Conservation (phyloP, 2,329 filamentous ascomycete genomes). For the Myotisia sp. region DNA sequence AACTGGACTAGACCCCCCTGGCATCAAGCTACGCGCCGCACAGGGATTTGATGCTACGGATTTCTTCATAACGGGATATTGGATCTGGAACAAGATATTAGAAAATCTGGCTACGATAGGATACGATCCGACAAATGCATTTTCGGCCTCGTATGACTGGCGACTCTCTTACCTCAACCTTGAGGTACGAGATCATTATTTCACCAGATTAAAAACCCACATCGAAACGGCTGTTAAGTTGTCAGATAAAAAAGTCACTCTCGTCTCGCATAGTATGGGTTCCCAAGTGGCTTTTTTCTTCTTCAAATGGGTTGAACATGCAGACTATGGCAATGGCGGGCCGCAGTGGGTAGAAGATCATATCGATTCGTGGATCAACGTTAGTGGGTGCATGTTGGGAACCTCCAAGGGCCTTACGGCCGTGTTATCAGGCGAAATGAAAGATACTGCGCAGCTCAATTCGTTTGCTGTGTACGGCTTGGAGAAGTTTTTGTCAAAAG, state of each 20-base stretch:
- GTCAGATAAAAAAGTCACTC: constrained; percentile 61
- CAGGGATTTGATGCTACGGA: constrained; percentile 97
- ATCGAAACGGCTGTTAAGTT: constrained; percentile 72
- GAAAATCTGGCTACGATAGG: constrained; percentile 93
- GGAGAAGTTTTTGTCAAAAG: constrained; percentile 83
- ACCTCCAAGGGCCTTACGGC: constrained; percentile 83
- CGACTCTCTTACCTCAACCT: constrained; percentile 79
- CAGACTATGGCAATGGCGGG: constrained; percentile 65
- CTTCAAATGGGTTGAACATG: constrained; percentile 66
- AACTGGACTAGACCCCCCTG: constrained; percentile 80
- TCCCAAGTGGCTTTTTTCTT: constrained; percentile 80
- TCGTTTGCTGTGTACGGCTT: constrained; percentile 92
- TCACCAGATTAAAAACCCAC: constrained; percentile 74
- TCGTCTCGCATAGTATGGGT: constrained; percentile 94
- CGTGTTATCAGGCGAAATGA: constrained; percentile 91
- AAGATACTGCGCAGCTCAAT: constrained; percentile 91
- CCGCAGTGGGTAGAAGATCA: constrained; percentile 78
- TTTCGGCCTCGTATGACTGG: constrained; percentile 73
- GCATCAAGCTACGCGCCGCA: constrained; percentile 78
- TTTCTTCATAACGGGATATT: constrained; percentile 71
- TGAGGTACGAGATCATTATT: constrained; percentile 84
- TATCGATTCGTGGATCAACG: constrained; percentile 93
- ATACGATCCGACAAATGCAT: constrained; percentile 70
- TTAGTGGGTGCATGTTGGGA: constrained; percentile 94
- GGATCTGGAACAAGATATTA: constrained; percentile 98